Conservation (phyloP, 1,284 basidiomycete species). For the Leccinum pallidistipes region DNA sequence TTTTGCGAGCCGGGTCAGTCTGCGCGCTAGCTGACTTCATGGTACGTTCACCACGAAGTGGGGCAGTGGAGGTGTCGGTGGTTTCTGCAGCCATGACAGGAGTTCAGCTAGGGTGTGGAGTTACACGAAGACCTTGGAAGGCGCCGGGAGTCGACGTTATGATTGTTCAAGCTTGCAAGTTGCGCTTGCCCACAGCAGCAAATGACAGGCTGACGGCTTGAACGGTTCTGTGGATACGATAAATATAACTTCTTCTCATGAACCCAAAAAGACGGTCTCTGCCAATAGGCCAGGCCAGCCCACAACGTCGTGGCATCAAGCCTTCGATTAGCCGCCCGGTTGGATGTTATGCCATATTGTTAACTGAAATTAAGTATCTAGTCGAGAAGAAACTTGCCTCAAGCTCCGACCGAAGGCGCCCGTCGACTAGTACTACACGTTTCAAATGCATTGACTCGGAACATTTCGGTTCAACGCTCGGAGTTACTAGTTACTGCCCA, state of each 20-base stretch:
- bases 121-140: not conserved
- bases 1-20: constrained; percentile 10
- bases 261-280: not conserved
- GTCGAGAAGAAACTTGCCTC: not conserved
- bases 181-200: not conserved
- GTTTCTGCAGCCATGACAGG: not conserved
- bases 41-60: not conserved
- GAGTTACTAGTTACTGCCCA: too few relatives aligned
- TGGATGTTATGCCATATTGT: not conserved
- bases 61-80: not conserved
- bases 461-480: too few relatives aligned
- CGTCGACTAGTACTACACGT: too few relatives aligned
- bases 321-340: too few relatives aligned
- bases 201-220: not conserved
- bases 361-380: not conserved
- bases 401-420: too few relatives aligned
- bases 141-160: not conserved
- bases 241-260: not conserved
- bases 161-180: not conserved
- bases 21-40: not conserved
- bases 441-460: too few relatives aligned
- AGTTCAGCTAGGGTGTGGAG: not conserved
- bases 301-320: not conserved
- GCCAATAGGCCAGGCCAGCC: not conserved
- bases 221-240: not conserved